Conservation (phyloP, 1,284 basidiomycete genomes). For the Ustilago loliicola region DNA sequence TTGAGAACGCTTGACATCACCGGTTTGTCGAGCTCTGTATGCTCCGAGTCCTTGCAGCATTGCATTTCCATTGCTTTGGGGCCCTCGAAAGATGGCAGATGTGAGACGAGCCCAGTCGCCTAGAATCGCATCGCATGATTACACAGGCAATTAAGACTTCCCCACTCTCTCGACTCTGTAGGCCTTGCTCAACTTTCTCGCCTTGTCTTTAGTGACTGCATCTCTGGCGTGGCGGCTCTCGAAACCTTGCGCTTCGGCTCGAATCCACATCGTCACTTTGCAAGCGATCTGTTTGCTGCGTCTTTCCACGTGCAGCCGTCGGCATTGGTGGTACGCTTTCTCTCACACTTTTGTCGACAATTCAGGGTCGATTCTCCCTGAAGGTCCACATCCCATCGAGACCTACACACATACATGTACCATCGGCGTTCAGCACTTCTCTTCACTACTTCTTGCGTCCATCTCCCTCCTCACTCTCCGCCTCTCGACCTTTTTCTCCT, state of each 20-base stretch:
- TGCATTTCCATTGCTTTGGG: not conserved
- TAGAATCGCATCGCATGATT: not conserved
- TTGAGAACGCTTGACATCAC: not conserved
- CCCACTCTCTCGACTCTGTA: not conserved
- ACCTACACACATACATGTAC: not conserved
- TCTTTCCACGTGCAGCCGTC: conserved; percentile 10
- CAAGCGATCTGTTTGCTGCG: not conserved
- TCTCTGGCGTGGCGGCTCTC: not conserved
- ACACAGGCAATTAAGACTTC: too few relatives aligned
- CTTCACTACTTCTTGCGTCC: not conserved
- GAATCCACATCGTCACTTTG: not conserved
- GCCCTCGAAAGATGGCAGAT: not conserved
- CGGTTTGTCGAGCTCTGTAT: not conserved
- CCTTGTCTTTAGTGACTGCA: too few relatives aligned
- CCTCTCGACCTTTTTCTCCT: not conserved
- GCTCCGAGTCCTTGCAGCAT: not conserved
- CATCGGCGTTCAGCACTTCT: not conserved
- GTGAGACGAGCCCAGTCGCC: not conserved
- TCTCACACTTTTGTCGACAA: conserved; percentile 1
- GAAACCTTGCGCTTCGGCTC: not conserved
- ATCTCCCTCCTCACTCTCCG: not conserved
- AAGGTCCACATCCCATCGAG: conserved; percentile 1
- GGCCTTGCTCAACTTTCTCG: not conserved
- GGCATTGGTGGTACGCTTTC: conserved; percentile 1
- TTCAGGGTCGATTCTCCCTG: conserved; percentile 6